A percentile compares a stretch with the other conserved stretches of the same genome.
phyloP scores from a whole-genome alignment of 2,329 filamentous ascomycete genomes.

The Clonostachys chloroleuca region DNA sequence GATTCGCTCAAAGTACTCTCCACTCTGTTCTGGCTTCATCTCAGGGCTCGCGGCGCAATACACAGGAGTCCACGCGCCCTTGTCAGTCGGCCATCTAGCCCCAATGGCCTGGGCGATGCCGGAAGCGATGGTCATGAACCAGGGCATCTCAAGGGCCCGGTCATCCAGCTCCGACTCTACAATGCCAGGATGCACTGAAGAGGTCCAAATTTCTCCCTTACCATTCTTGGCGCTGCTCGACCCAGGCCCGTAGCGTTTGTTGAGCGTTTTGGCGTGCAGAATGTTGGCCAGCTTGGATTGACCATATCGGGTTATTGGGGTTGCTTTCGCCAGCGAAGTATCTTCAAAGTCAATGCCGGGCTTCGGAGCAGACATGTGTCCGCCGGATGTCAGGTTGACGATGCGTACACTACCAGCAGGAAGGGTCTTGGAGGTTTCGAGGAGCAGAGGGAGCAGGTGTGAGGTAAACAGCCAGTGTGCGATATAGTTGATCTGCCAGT shows the following conservation, averaged over 20 bases:
- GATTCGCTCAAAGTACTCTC: too few relatives aligned
- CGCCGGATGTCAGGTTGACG: slow-evolving; percentile 14
- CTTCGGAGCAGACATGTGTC: slow-evolving; percentile 15
- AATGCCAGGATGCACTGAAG: too few relatives aligned
- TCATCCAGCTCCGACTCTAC: too few relatives aligned
- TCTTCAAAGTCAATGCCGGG: slow-evolving; percentile 19
- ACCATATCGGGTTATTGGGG: slow-evolving; percentile 12
- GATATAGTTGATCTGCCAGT: slow-evolving; percentile 45
- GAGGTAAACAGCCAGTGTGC: slow-evolving; percentile 39
- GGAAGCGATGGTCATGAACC: too few relatives aligned
- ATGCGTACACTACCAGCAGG: slow-evolving; percentile 14
- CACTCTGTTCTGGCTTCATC: too few relatives aligned
- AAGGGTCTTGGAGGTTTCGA: slow-evolving; percentile 13
- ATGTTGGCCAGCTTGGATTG: slow-evolving; percentile 24
- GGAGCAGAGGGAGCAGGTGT: slow-evolving; percentile 22
- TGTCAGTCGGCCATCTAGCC: too few relatives aligned
- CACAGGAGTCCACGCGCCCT: too few relatives aligned
- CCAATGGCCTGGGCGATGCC: too few relatives aligned
- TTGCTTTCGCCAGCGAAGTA: slow-evolving; percentile 11
- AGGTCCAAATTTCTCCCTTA: too few relatives aligned
- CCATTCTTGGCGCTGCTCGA: too few relatives aligned
- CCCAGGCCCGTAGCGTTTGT: slow-evolving; percentile 9
- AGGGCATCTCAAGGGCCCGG: too few relatives aligned
- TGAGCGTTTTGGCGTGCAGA: slow-evolving; percentile 18
- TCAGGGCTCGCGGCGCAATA: too few relatives aligned